Evolutionary conservation across 106 monocot species (phyloP), one percentile per base, ranked within the genome.

Genomic region (Dioscorea alata): DNA sequence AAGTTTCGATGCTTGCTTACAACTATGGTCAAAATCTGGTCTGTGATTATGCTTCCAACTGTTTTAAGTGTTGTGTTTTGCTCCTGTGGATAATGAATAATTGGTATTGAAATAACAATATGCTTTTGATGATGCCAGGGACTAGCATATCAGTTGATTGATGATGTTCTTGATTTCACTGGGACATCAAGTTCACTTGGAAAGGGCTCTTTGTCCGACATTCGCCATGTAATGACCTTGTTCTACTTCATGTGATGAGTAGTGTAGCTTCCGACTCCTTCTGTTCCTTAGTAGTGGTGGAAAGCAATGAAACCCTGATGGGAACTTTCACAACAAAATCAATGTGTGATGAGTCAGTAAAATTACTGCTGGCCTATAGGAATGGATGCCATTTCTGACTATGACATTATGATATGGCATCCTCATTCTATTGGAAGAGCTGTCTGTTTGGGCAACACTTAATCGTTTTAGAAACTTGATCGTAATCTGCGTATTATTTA

Each of bases 1-100:
- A 92, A 71, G 88, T 88, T 67, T 83, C 92, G 51, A 58, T 72
- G 51, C 85, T 86, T 83, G 92, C 88, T 59, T 92, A 85, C 58
- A 81, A 83, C 13, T 92, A 88, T 79, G 92, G 92, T 53, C 74
- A 76, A 61, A 92, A 92, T 79, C 71, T 92, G 88, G 92, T 92
- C 22, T 23, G 81, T 78, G 35, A 24, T 24, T 63, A 23, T 4
- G 33, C 13, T 25, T 50, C 33, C 52, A 9, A 18, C 68, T 0
- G 24, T 31, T 68, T 22, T 60, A 32, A 22, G 0, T 50, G 23
- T 8, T 66, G 12, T 2, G 9, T 42, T 19, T 14, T 23, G 23
- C 66, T 42, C 42, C 10, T 42, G 42, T 10, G 42, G 6, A 10
- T 42, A 0, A 42, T 6, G 42, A 10, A 42, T 42, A 6, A 42